Evolutionary conservation across 371 early-diverging fungal genomes (phyloP).

Genomic region (Nosema muscidifuracis): DNA sequence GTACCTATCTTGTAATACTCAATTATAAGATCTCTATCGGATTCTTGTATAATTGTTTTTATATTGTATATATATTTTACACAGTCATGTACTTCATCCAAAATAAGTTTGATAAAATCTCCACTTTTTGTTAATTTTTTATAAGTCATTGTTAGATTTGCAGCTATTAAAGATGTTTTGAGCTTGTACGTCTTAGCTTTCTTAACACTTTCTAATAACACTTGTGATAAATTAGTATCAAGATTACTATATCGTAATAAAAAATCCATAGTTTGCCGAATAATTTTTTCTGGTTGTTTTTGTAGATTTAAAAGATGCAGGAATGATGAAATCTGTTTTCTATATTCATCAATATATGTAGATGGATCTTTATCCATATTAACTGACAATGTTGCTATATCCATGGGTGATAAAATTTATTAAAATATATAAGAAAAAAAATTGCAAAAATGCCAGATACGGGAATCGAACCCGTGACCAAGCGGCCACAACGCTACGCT

Average conservation of each 20-base stretch:
- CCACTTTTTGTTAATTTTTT: slow-evolving; percentile 5
- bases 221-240: slow-evolving; percentile 10
- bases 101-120: slow-evolving; percentile 15
- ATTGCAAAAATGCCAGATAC: slow-evolving; percentile 11
- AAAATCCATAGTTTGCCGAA: slow-evolving; percentile 20
- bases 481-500: slow-evolving; percentile 27
- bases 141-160: background rate
- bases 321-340: slow-evolving; percentile 14
- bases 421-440: slow-evolving; percentile 5
- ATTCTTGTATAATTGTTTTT: background rate
- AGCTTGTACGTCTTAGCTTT: slow-evolving; percentile 16
- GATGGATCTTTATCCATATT: slow-evolving; percentile 20
- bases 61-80: background rate
- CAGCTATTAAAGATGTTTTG: slow-evolving; percentile 7
- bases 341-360: slow-evolving; percentile 25
- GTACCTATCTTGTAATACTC: slow-evolving; percentile 42
- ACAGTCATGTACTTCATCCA: slow-evolving; percentile 15
- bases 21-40: background rate
- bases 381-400: slow-evolving; percentile 1
- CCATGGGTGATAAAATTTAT: slow-evolving; percentile 8
- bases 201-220: slow-evolving; percentile 4
- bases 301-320: slow-evolving; percentile 9
- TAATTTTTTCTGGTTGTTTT: slow-evolving; percentile 26
- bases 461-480: slow-evolving; percentile 24
- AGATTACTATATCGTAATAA: slow-evolving; percentile 5